phyloP scores from a whole-genome alignment of 306 rosid species.

The Trifolium pratense region DNA sequence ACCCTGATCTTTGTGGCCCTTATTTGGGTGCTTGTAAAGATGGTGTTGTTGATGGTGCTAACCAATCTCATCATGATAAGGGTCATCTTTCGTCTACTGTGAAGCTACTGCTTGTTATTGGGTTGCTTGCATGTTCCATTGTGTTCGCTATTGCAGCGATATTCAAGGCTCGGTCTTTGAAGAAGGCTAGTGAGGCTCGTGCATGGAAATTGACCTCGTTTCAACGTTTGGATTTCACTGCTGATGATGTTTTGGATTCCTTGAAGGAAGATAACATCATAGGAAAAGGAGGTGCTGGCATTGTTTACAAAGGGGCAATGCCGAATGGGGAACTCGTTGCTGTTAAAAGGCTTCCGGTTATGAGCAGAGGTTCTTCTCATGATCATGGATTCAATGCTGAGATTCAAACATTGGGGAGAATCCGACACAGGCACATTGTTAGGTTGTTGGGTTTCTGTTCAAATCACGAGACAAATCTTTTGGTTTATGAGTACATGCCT shows the following conservation, averaged over 20 bases:
- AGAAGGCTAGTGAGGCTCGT: conserved; percentile 81
- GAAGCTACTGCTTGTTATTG: conserved; percentile 79
- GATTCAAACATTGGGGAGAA: conserved; percentile 92
- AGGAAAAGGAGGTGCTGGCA: conserved; percentile 99
- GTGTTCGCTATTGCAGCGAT: conserved; percentile 79
- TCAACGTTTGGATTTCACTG: conserved; percentile 90
- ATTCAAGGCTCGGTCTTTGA: conserved; percentile 81
- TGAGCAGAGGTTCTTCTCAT: conserved; percentile 92
- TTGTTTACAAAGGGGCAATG: conserved; percentile 91
- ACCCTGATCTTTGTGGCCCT: conserved; percentile 86
- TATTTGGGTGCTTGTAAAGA: conserved; percentile 86
- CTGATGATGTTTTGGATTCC: conserved; percentile 85
- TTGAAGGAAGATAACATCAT: conserved; percentile 92
- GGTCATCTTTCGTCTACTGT: conserved; percentile 72
- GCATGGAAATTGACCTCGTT: conserved; percentile 92
- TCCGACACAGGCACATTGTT: conserved; percentile 93
- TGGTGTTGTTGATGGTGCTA: conserved; percentile 63
- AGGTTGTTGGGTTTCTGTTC: conserved; percentile 90
- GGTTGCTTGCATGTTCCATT: conserved; percentile 78
- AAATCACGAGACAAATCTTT: conserved; percentile 90
- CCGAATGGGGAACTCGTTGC: conserved; percentile 78
- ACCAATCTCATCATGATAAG: conserved; percentile 63
- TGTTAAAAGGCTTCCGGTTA: conserved; percentile 87
- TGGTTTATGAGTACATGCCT: conserved; percentile 97
- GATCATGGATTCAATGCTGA: conserved; percentile 99